Base-by-base conservation (phyloP, 2,329 filamentous ascomycete genomes). In the Mycocentrospora acerina region DNA sequence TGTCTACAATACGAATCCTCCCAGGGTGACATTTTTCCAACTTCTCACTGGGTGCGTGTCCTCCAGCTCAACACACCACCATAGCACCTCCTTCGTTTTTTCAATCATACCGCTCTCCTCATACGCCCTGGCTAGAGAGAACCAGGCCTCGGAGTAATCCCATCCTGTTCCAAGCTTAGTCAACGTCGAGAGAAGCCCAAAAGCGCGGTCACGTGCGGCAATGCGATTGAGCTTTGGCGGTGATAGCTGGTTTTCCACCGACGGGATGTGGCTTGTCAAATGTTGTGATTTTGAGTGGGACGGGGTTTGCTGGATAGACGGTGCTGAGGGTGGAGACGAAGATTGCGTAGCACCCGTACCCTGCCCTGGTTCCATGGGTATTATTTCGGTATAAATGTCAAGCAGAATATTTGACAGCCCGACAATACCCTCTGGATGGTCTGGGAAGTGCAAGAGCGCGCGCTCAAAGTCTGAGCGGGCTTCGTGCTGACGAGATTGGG, bases 61-160 rank as follows among this genome's bases (percentile, higher is more conserved):
- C 64, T 97, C 93, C 19, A 98, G 75, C 68, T 96, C 90, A 10
- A 98, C 87, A 56, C 90, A 95, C 90, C 91, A 97, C 93, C 93
- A 97, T 6, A 97, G 76, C 30, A 90, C 89, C 54, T 93, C 86
- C 71, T 90, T 94, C 11, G 93, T 86, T 72, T 91, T 95, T 25
- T 93, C 87, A 2, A 81, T 69, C 71, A 95, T 88, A 0, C 86
- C 87, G 40, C 88, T 87, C 61, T 90, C 82, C 67, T 98, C 93
- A 59, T 96, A 88, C 8, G 88, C 90, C 47, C 89, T 77, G 1
- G 90, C 88, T 24, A 98, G 78, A 4, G 86, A 81, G 59, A 89
- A 91, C 93, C 93, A 98, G 4, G 91, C 93, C 62, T 97, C 93
- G 0, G 88, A 83, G 63, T 85, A 81, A 67, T 96, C 91, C 93